These are phyloP conservation scores for Colletotrichum sojae DNA, from an alignment of 2,329 filamentous ascomycete genomes.

Conservation along the genomic window DNA sequence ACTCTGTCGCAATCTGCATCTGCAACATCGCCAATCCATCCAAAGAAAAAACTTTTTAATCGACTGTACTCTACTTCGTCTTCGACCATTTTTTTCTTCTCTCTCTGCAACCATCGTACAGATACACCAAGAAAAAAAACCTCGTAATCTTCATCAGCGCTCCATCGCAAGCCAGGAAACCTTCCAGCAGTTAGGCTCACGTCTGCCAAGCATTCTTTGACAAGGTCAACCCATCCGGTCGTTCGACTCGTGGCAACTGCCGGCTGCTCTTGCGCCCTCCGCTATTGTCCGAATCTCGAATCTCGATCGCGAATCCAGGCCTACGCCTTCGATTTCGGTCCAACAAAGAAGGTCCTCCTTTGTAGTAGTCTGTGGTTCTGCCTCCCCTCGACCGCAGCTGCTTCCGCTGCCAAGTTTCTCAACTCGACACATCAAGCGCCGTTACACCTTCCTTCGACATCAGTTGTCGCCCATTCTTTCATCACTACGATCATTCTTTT, in stretches of 20 bases:
- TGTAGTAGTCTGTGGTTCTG: constrained; percentile 19
- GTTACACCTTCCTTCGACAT: constrained; percentile 29
- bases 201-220: constrained; percentile 16
- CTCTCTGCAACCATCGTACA: constrained; percentile 5
- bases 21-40: constrained; percentile 19
- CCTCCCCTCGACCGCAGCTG: constrained; percentile 20
- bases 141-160: constrained; percentile 37
- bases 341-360: constrained; percentile 32
- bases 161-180: constrained; percentile 12
- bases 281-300: constrained; percentile 4
- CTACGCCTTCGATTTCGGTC: constrained; percentile 18
- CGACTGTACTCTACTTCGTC: constrained; percentile 51
- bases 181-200: background rate
- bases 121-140: constrained; percentile 26
- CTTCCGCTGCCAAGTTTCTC: constrained; percentile 18
- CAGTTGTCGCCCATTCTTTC: constrained; percentile 33
- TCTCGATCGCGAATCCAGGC: constrained; percentile 12
- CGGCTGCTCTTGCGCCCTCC: background rate
- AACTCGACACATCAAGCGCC: constrained; percentile 15
- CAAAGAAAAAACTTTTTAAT: constrained; percentile 53
- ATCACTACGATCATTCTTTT: constrained; percentile 37
- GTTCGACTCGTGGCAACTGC: constrained; percentile 11
- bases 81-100: constrained; percentile 29
- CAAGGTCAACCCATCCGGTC: background rate
- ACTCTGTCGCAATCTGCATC: constrained; percentile 21